phyloP scores from a whole-genome alignment of 805 yeast species.

The Saccharomycopsis sp. region DNA sequence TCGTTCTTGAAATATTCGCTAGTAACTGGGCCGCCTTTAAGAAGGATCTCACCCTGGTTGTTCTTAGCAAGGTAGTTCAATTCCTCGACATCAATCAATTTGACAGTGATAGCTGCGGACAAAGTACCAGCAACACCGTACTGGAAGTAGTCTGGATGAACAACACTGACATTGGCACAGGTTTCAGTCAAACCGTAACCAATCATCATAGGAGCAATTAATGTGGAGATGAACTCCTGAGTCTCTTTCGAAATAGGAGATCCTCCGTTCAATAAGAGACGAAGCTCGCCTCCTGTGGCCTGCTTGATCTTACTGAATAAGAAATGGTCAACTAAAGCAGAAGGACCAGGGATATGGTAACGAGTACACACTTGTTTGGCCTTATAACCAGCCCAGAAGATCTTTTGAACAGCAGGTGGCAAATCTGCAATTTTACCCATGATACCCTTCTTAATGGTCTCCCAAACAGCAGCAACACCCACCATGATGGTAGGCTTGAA shows the following conservation, averaged over 20 bases:
- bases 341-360: slow-evolving; percentile 70
- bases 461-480: slow-evolving; percentile 99
- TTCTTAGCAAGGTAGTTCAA: slow-evolving; percentile 87
- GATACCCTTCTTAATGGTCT: slow-evolving; percentile 88
- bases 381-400: slow-evolving; percentile 84
- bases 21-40: slow-evolving; percentile 68
- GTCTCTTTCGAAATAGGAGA: slow-evolving; percentile 80
- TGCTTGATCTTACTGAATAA: slow-evolving; percentile 83
- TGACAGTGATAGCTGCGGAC: slow-evolving; percentile 76
- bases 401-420: slow-evolving; percentile 61
- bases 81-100: slow-evolving; percentile 85
- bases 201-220: slow-evolving; percentile 78
- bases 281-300: slow-evolving; percentile 90
- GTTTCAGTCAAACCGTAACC: slow-evolving; percentile 98
- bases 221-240: slow-evolving; percentile 69
- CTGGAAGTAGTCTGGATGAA: slow-evolving; percentile 60
- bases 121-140: slow-evolving; percentile 77
- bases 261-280: slow-evolving; percentile 79
- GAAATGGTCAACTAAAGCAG: slow-evolving; percentile 53
- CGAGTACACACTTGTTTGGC: slow-evolving; percentile 60
- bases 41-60: slow-evolving; percentile 87
- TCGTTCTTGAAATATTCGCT: slow-evolving; percentile 77
- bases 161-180: slow-evolving; percentile 76
- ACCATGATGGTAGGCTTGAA: slow-evolving; percentile 92
- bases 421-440: slow-evolving; percentile 61